phyloP scores from a whole-genome alignment of 208 protist species.

The Porcisia hertigi region DNA sequence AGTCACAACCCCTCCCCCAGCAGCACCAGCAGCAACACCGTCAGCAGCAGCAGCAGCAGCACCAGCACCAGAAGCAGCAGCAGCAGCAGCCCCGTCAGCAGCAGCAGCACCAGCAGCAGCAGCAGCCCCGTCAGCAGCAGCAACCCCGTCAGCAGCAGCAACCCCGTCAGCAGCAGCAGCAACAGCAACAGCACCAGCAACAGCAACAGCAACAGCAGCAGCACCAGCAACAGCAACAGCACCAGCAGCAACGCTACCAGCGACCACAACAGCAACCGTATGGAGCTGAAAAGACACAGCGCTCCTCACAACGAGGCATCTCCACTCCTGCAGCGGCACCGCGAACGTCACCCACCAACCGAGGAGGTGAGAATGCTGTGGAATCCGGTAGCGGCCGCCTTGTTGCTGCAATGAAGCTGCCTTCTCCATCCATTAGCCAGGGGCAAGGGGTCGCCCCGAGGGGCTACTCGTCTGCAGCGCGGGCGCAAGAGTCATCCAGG shows the following conservation, averaged over 20 bases:
- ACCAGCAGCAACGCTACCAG: neutral
- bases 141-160: neutral
- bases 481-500: constrained; percentile 5
- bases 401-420: neutral
- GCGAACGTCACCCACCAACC: neutral
- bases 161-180: too few species aligned
- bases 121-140: neutral
- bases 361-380: neutral
- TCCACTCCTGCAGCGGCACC: neutral
- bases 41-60: neutral
- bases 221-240: too few species aligned
- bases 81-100: too few species aligned
- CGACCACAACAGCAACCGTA: neutral
- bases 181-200: too few species aligned
- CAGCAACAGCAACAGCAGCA: too few species aligned
- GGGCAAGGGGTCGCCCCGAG: neutral
- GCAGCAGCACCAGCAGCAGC: neutral
- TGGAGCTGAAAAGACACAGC: neutral
- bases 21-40: neutral
- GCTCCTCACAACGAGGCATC: neutral
- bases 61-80: too few species aligned
- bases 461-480: neutral
- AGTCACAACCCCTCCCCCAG: neutral
- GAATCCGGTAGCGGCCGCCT: neutral
- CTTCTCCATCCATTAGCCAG: neutral